Evolutionary conservation across 441 rosid species (phyloP).

Genomic region (Eutrema salsugineum): DNA sequence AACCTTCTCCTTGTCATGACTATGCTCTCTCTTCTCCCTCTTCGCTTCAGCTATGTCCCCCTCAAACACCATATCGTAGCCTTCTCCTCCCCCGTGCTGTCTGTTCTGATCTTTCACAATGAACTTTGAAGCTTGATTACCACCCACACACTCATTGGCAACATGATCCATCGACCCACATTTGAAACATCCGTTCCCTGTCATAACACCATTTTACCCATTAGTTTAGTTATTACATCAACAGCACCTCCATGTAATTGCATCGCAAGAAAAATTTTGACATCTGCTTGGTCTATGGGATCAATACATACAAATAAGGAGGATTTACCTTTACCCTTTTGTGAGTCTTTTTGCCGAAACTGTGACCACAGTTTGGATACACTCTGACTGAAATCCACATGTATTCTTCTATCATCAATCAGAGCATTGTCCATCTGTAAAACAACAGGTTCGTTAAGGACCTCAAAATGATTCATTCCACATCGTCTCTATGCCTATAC

Average conservation of each 20-base stretch:
- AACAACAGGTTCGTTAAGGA: slow-evolving; percentile 13
- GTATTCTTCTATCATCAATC: slow-evolving; percentile 94
- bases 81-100: slow-evolving; percentile 69
- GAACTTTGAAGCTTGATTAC: slow-evolving; percentile 54
- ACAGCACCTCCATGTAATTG: too few relatives aligned
- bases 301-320: background rate
- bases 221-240: background rate
- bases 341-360: slow-evolving; percentile 58
- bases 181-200: slow-evolving; percentile 84
- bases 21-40: slow-evolving; percentile 39
- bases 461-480: background rate
- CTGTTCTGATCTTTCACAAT: slow-evolving; percentile 65
- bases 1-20: slow-evolving; percentile 37
- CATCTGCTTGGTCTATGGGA: background rate
- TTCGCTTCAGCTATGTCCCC: slow-evolving; percentile 48
- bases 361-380: slow-evolving; percentile 91
- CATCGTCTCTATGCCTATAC: background rate
- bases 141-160: slow-evolving; percentile 81
- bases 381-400: slow-evolving; percentile 97
- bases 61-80: slow-evolving; percentile 89
- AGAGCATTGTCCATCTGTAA: slow-evolving; percentile 92
- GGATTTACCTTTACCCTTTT: slow-evolving; percentile 49
- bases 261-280: too few relatives aligned
- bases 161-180: slow-evolving; percentile 87
- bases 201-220: slow-evolving; percentile 3